Percentiles rank a stretch among this genome's conserved stretches.
These are phyloP conservation scores for Cryphonectria naterciae DNA, from an alignment of 2,329 filamentous ascomycete genomes.

Conservation along the genomic window DNA sequence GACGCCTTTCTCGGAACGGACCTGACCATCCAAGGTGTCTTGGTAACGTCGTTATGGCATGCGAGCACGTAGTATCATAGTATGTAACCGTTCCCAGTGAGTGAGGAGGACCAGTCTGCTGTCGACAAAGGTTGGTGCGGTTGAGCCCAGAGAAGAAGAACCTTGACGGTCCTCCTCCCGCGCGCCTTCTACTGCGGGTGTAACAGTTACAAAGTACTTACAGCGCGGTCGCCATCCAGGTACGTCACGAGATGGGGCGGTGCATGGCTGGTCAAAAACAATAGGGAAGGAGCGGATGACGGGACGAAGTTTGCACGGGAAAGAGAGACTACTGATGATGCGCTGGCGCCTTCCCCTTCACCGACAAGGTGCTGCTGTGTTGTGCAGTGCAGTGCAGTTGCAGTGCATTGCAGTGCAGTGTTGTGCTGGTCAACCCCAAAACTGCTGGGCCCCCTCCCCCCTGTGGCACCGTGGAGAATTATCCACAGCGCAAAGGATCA, in stretches of 20 bases:
- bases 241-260: slow-evolving; percentile 20
- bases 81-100: no score
- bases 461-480: slow-evolving; percentile 16
- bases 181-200: neutral
- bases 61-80: neutral
- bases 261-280: slow-evolving; percentile 7
- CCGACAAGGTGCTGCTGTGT: slow-evolving; percentile 22
- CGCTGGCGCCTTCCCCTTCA: slow-evolving; percentile 20
- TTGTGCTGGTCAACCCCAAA: slow-evolving; percentile 8
- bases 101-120: neutral
- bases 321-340: slow-evolving; percentile 8
- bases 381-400: neutral
- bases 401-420: neutral
- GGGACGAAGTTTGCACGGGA: slow-evolving; percentile 3
- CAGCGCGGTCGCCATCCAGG: neutral
- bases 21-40: neutral
- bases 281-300: slow-evolving; percentile 1
- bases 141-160: neutral
- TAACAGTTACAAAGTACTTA: no score
- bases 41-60: slow-evolving; percentile 2
- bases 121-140: neutral
- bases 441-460: neutral
- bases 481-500: slow-evolving; percentile 10
- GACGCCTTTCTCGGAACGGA: neutral
- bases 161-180: neutral